A percentile compares a stretch with the other conserved stretches of the same genome.
phyloP scores from a whole-genome alignment of 2,329 filamentous ascomycete genomes.

The Albophoma yamanashiensis region DNA sequence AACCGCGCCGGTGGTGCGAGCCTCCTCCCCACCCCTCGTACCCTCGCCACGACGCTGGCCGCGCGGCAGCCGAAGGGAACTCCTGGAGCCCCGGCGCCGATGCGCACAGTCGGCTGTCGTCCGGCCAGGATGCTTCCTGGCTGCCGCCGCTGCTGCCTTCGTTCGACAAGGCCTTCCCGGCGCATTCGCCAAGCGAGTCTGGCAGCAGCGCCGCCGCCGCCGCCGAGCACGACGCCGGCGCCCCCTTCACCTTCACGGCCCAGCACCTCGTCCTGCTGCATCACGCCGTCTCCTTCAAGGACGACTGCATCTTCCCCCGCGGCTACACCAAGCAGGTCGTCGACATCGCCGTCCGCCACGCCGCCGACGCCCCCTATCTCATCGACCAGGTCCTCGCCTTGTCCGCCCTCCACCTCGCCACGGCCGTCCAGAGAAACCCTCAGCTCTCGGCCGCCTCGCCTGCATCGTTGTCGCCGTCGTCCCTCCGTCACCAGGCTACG shows the following conservation, averaged over 20 bases:
- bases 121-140: background rate
- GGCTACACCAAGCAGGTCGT: conserved; percentile 13
- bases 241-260: conserved; percentile 17
- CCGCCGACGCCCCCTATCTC: conserved; percentile 28
- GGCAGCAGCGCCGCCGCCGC: background rate
- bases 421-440: background rate
- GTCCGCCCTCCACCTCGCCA: conserved; percentile 28
- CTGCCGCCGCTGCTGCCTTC: background rate
- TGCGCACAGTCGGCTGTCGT: background rate
- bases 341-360: conserved; percentile 20
- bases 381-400: conserved; percentile 36
- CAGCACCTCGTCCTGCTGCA: conserved; percentile 29
- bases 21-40: background rate
- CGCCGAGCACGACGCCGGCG: background rate
- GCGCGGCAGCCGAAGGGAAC: background rate
- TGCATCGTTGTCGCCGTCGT: conserved; percentile 1
- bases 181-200: background rate
- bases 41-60: background rate
- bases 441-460: background rate
- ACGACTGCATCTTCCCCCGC: conserved; percentile 9
- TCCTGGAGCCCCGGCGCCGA: background rate
- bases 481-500: conserved; percentile 25
- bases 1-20: background rate
- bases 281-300: conserved; percentile 19
- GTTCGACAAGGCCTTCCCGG: conserved; percentile 4